These are phyloP conservation scores for Mycena citricolor DNA, from an alignment of 1,284 basidiomycete species.

Conservation along the genomic window DNA sequence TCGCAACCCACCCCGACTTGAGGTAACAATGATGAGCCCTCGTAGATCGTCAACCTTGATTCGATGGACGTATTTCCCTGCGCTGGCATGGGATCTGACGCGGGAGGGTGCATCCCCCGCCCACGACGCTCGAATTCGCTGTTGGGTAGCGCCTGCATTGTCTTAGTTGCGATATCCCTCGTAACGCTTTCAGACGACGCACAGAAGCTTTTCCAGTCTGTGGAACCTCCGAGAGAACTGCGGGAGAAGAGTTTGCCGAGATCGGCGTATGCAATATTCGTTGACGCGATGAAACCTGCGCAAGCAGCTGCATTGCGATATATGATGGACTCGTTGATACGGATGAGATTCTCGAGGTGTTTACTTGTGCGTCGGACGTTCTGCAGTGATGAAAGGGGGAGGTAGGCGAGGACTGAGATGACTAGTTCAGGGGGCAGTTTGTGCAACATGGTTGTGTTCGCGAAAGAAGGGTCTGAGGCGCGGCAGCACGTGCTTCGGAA, in stretches of 20 bases:
- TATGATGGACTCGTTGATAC: conserved; percentile 45
- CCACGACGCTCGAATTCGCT: conserved; percentile 55
- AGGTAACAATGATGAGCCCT: conserved; percentile 59
- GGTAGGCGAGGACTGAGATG: conserved; percentile 43
- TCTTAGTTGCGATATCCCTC: conserved; percentile 12
- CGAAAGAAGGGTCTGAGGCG: too few relatives aligned
- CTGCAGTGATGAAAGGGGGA: conserved; percentile 44
- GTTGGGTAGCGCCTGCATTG: conserved; percentile 44
- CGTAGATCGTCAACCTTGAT: conserved; percentile 69
- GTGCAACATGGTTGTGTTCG: conserved; percentile 36
- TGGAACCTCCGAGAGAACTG: conserved; percentile 34
- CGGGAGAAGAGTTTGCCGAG: conserved; percentile 30
- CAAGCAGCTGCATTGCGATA: conserved; percentile 53
- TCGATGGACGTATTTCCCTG: conserved; percentile 53
- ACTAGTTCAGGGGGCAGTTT: conserved; percentile 51
- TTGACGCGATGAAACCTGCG: conserved; percentile 43
- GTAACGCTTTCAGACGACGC: conserved; percentile 27
- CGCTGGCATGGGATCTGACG: conserved; percentile 33
- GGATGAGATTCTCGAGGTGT: conserved; percentile 45
- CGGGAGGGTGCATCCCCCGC: conserved; percentile 44
- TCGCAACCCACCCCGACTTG: conserved; percentile 48
- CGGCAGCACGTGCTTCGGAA: too few relatives aligned
- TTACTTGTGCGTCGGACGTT: conserved; percentile 38
- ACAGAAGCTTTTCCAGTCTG: conserved; percentile 62
- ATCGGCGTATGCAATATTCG: conserved; percentile 32